Evolutionary conservation across 768 basidiomycete species (phyloP).

Genomic region (Hypholoma sublateritium): DNA sequence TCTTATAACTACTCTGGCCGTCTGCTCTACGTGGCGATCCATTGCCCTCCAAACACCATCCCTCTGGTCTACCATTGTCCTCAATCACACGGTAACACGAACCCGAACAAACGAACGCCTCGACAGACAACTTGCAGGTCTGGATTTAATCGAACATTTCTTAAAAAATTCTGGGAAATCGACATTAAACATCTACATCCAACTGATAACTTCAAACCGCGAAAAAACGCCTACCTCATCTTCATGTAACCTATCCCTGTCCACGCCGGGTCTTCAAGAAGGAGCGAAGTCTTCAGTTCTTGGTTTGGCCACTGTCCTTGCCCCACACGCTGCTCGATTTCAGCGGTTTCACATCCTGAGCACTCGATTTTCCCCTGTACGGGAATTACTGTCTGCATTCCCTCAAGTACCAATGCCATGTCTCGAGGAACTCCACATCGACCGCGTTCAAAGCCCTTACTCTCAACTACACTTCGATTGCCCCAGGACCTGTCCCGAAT

Average conservation of each 20-base stretch:
- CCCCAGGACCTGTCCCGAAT: constrained; percentile 3
- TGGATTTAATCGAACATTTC: background rate
- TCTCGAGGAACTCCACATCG: constrained; percentile 6
- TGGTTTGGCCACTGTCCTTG: background rate
- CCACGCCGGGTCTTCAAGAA: background rate
- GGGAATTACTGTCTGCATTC: background rate
- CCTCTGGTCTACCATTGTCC: constrained; percentile 3
- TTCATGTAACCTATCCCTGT: background rate
- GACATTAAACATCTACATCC: constrained; percentile 3
- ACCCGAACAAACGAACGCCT: background rate
- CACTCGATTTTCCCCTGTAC: constrained; percentile 3
- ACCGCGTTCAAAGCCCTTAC: constrained; percentile 1
- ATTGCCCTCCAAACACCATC: background rate
- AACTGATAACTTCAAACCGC: constrained; percentile 5
- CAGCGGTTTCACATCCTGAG: constrained; percentile 2
- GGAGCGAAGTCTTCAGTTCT: constrained; percentile 1
- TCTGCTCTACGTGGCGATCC: constrained; percentile 1
- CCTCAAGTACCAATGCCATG: constrained; percentile 4
- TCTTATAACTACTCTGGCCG: background rate
- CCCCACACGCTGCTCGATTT: constrained; percentile 2
- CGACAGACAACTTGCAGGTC: background rate
- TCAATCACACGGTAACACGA: background rate
- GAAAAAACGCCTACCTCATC: background rate
- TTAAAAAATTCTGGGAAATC: background rate
- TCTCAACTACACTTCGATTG: constrained; percentile 5